phyloP scores from a whole-genome alignment of 2,329 filamentous ascomycete species.

The Verticillium nonalfalfae region DNA sequence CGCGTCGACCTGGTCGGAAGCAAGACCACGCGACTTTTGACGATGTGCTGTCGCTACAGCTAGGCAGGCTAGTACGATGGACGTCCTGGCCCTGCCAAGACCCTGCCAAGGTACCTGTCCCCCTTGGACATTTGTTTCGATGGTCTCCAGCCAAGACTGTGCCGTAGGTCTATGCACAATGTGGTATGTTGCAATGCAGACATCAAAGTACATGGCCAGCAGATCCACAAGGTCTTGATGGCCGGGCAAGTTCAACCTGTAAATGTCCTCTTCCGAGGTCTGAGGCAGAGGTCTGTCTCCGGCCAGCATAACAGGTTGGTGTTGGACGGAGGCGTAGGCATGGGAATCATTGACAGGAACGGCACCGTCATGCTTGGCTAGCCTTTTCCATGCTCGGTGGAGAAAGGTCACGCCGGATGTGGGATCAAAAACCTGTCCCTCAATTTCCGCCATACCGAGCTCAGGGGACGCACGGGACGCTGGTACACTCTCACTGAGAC shows the following conservation, averaged over 20 bases:
- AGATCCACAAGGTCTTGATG: constrained; percentile 23
- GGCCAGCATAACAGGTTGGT: constrained; percentile 39
- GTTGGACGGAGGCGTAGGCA: constrained; percentile 17
- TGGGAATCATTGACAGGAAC: constrained; percentile 14
- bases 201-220: constrained; percentile 51
- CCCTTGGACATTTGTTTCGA: constrained; percentile 28
- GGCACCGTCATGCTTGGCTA: constrained; percentile 33
- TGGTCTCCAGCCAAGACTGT: constrained; percentile 36
- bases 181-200: constrained; percentile 53
- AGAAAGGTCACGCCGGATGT: constrained; percentile 47
- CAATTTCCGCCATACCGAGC: constrained; percentile 38
- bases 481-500: neutral
- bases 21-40: constrained; percentile 25
- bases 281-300: constrained; percentile 42
- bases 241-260: constrained; percentile 29
- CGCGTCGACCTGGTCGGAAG: constrained; percentile 17
- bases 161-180: constrained; percentile 50
- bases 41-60: constrained; percentile 39
- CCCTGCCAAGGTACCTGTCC: constrained; percentile 27
- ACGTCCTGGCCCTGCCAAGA: constrained; percentile 35
- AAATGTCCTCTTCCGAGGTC: constrained; percentile 17
- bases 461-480: constrained; percentile 31
- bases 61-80: constrained; percentile 40
- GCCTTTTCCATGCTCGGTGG: constrained; percentile 42
- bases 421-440: constrained; percentile 45